Base-by-base conservation (phyloP, 2,329 filamentous ascomycete genomes). In the Penicillium crustosum region DNA sequence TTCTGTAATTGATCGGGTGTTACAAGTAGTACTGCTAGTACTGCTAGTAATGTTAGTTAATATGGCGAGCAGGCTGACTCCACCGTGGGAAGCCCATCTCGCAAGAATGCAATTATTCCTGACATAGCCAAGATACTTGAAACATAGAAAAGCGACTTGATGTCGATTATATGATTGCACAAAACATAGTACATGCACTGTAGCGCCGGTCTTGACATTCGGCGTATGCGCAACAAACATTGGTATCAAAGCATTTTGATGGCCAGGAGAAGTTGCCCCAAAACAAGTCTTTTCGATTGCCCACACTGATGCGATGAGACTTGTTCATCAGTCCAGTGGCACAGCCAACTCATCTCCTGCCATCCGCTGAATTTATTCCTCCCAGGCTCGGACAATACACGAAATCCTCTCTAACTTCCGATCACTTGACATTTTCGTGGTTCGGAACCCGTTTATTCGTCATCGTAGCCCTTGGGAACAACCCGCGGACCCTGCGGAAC, bases 401-500 rank as follows among this genome's bases (percentile, higher is more conserved):
- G 35, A 36, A 33, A 53, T 39, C 35, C 35, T 56, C 48, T 58
- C 21, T 58, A 44, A 47, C 53, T 44, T 57, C 51, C 42, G 44
- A 53, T 38, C 42, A 55, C 49, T 58, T 55, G 39, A 48, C 23
- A 31, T 59, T 54, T 43, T 55, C 39, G 42, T 27, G 55, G 47
- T 38, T 55, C 33, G 52, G 51, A 52, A 27, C 19, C 44, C 52
- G 29, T 66, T 70, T 72, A 72, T 58, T 75, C 68, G 67, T 81
- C 79, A 63, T 81, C 79, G 65, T 74, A 81, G 49, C 79, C 79
- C 65, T 79, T 61, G 3, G 78, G 78, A 53, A 76, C 77, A 55
- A 74, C 71, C 44, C 79, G 75, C 61, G 78, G 77, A 35, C 78
- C 78, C 58, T 71, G 67, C 47, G 79, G 78, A 61, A 81, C 79